phyloP scores from a whole-genome alignment of 2,329 filamentous ascomycete species.

The Fusarium nelsonii region DNA sequence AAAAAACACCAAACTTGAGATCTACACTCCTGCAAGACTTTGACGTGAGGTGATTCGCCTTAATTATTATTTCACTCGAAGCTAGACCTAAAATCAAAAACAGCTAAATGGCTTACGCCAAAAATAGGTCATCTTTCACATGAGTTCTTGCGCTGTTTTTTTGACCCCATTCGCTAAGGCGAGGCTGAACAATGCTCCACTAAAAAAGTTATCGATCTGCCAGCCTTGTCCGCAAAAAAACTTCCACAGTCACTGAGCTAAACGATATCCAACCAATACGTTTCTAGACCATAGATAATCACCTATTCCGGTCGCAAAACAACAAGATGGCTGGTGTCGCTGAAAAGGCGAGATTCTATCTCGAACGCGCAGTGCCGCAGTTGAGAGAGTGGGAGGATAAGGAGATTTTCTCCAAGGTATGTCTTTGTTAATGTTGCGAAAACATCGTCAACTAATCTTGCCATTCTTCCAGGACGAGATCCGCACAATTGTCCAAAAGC shows the following conservation, averaged over 20 bases:
- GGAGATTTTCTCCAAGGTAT: conserved; percentile 85
- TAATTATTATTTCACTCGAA: no score
- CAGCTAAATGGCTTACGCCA: no score
- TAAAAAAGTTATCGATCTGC: conserved; percentile 34
- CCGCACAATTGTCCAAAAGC: conserved; percentile 85
- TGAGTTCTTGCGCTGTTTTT: no score
- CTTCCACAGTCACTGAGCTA: conserved; percentile 23
- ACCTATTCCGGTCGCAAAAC: conserved; percentile 9
- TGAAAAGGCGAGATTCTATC: conserved; percentile 94
- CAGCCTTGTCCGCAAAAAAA: conserved; percentile 44
- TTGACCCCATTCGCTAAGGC: neutral
- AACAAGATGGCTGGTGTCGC: conserved; percentile 80
- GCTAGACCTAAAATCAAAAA: no score
- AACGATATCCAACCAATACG: neutral
- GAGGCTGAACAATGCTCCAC: conserved; percentile 36
- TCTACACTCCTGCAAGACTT: neutral
- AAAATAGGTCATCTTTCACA: no score
- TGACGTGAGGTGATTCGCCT: neutral
- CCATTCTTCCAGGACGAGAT: conserved; percentile 79
- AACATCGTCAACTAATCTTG: conserved; percentile 21
- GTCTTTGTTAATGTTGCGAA: conserved; percentile 23
- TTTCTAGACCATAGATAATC: conserved; percentile 1
- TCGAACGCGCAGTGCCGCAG: conserved; percentile 92
- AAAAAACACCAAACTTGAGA: neutral
- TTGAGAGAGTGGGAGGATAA: conserved; percentile 93